Evolutionary conservation across 2,329 filamentous ascomycete genomes (phyloP).

Genomic region (Thermothelomyces thermophilus): DNA sequence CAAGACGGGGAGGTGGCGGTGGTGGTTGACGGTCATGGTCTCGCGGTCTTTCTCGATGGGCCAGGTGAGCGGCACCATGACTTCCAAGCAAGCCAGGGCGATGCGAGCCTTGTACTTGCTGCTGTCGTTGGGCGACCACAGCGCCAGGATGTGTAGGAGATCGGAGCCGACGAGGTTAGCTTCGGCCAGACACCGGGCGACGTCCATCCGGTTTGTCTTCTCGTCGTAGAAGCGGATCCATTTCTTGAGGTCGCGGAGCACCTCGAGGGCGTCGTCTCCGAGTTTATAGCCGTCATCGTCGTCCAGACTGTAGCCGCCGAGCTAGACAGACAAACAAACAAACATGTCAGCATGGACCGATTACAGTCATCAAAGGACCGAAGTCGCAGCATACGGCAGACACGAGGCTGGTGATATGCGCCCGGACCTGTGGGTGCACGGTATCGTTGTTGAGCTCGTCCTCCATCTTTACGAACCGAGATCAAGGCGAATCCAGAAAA

Average conservation of each 20-base stretch:
- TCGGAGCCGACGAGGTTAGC: conserved; percentile 89
- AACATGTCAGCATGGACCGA: conserved; percentile 7
- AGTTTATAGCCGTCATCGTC: conserved; percentile 82
- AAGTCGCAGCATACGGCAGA: conserved; percentile 63
- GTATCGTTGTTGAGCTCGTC: conserved; percentile 49
- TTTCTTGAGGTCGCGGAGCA: conserved; percentile 85
- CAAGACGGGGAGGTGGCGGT: conserved; percentile 83
- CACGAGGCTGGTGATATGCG: conserved; percentile 87
- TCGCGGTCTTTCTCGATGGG: conserved; percentile 73
- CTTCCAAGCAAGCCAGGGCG: conserved; percentile 78
- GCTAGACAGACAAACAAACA: conserved; percentile 55
- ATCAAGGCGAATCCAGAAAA: conserved; percentile 1
- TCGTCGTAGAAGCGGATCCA: conserved; percentile 95
- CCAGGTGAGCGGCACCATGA: conserved; percentile 91
- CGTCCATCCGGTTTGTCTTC: conserved; percentile 88
- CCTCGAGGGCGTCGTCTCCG: conserved; percentile 87
- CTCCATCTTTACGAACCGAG: conserved; percentile 45
- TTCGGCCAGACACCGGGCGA: conserved; percentile 85
- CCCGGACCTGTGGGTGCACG: conserved; percentile 87
- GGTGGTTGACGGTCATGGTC: conserved; percentile 85
- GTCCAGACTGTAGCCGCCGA: conserved; percentile 75
- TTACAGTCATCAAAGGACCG: neutral
- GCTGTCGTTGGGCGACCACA: conserved; percentile 69
- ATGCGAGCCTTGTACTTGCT: conserved; percentile 72
- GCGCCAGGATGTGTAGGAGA: conserved; percentile 77